Evolutionary conservation across 768 basidiomycete genomes (phyloP).

Genomic region (Panus rudis): DNA sequence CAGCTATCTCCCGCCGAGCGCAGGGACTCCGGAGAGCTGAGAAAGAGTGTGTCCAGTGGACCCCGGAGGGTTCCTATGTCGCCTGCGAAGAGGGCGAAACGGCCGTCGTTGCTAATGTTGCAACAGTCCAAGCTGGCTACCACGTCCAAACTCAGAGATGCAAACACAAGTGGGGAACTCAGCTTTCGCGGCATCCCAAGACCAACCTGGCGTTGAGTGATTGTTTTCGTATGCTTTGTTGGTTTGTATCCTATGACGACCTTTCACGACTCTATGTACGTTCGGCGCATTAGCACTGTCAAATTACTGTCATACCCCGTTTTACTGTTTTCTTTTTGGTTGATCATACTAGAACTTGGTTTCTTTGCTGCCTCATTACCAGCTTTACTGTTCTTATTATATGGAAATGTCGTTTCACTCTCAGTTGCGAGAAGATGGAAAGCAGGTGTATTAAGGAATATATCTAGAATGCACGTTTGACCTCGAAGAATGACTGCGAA

Average conservation of each 20-base stretch:
- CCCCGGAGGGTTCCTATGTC: slow-evolving; percentile 42
- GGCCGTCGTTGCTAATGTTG: slow-evolving; percentile 44
- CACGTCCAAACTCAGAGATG: slow-evolving; percentile 24
- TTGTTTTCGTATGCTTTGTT: neutral
- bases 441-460: neutral
- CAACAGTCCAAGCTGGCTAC: slow-evolving; percentile 22
- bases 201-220: slow-evolving; percentile 53
- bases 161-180: slow-evolving; percentile 41
- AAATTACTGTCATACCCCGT: slow-evolving; percentile 8
- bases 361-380: slow-evolving; percentile 3
- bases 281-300: neutral
- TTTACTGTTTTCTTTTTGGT: slow-evolving; percentile 14
- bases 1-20: slow-evolving; percentile 44
- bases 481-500: slow-evolving; percentile 81
- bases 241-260: slow-evolving; percentile 5
- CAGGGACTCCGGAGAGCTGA: slow-evolving; percentile 28
- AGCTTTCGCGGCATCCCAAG: slow-evolving; percentile 35
- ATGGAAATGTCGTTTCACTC: neutral
- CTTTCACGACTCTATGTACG: slow-evolving; percentile 3
- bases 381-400: neutral
- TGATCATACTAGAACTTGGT: slow-evolving; percentile 8
- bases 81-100: slow-evolving; percentile 54
- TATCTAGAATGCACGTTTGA: slow-evolving; percentile 76
- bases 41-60: slow-evolving; percentile 16
- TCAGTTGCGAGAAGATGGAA: neutral